Conservation (phyloP, 2,329 filamentous ascomycete genomes). For the Rhynchosporium secalis region DNA sequence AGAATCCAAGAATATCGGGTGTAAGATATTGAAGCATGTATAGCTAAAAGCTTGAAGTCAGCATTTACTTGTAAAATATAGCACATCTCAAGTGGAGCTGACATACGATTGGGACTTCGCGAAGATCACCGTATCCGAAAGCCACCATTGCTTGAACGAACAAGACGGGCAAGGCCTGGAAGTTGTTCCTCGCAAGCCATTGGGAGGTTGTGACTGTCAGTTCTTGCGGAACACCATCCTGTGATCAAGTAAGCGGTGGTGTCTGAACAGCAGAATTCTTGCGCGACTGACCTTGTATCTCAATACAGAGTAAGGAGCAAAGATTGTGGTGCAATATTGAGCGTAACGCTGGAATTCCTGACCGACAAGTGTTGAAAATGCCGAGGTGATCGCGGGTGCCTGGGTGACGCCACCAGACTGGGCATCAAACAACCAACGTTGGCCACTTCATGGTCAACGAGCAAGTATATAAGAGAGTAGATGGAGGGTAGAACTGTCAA, state of each 20-base stretch:
- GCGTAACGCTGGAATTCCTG: constrained; percentile 13
- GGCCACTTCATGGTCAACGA: background rate
- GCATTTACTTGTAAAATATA: background rate
- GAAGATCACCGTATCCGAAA: constrained; percentile 14
- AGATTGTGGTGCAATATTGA: constrained; percentile 13
- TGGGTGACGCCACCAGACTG: background rate
- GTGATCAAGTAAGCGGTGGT: background rate
- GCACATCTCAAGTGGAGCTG: background rate
- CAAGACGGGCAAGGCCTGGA: constrained; percentile 13
- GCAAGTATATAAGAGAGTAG: background rate
- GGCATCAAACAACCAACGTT: constrained; percentile 10
- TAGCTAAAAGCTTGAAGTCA: background rate
- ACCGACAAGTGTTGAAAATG: constrained; percentile 9
- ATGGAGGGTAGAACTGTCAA: background rate
- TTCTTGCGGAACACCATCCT: constrained; percentile 17
- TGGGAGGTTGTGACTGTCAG: constrained; percentile 12
- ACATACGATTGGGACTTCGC: constrained; percentile 18
- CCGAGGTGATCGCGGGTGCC: constrained; percentile 8
- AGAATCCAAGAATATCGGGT: constrained; percentile 15
- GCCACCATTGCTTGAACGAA: constrained; percentile 20
- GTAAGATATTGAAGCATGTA: constrained; percentile 22
- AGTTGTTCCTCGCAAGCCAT: constrained; percentile 16
- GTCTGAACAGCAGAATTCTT: background rate
- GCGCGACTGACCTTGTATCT: constrained; percentile 10
- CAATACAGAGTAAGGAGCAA: constrained; percentile 2